A percentile compares a stretch with the other conserved stretches of the same genome.
Evolutionary conservation across 78 protist genomes (phyloP).

Genomic region (Dictyostelium capitatum): DNA sequence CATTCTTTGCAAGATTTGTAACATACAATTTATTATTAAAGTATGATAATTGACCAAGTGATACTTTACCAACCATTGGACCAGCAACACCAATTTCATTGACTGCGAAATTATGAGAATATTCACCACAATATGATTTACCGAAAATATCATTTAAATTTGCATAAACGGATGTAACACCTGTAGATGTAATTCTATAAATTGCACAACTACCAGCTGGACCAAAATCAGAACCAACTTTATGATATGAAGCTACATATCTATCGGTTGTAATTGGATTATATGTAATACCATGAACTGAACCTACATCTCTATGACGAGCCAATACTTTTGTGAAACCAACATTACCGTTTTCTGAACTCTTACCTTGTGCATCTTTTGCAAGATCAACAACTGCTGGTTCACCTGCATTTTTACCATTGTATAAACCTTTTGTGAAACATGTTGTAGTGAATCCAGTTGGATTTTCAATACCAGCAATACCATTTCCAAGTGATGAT

Average conservation of each 20-base stretch:
- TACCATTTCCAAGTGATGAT: background rate
- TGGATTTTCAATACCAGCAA: conserved; percentile 19
- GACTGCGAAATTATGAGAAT: conserved; percentile 29
- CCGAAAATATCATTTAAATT: conserved; percentile 36
- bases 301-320: conserved; percentile 41
- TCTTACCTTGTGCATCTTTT: conserved; percentile 39
- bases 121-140: conserved; percentile 16
- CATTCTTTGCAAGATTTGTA: conserved; percentile 30
- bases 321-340: conserved; percentile 13
- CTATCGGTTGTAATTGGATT: conserved; percentile 13
- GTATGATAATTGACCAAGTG: conserved; percentile 33
- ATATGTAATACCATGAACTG: conserved; percentile 54
- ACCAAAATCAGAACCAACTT: conserved; percentile 39
- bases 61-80: conserved; percentile 33
- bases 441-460: conserved; percentile 33
- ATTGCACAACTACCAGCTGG: conserved; percentile 63
- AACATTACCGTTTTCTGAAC: background rate
- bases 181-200: background rate
- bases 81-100: conserved; percentile 18
- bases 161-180: background rate
- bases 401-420: conserved; percentile 23
- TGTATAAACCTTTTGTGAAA: conserved; percentile 36
- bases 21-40: conserved; percentile 2
- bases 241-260: conserved; percentile 35
- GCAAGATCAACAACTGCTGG: background rate